Evolutionary conservation across 2,329 filamentous ascomycete species (phyloP), one percentile per base, ranked within the genome.

Genomic region (Fusarium xyrophilum): DNA sequence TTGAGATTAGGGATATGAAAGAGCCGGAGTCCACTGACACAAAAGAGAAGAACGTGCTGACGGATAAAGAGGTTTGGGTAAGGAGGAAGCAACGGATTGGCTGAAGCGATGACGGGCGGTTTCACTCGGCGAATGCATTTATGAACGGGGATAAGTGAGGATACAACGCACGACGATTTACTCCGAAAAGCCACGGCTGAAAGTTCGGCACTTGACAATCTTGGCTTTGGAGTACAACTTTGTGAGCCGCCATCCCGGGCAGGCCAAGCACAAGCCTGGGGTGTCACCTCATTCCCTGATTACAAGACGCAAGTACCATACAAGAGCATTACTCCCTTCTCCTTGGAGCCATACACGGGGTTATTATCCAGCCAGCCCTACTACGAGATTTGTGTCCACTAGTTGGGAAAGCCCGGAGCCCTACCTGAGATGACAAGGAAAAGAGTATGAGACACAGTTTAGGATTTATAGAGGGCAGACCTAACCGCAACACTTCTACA

Each of bases 1-100:
- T 89, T 0, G 82, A 91, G 63, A 54, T 88, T 13, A 81, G 87
- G 15, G 70, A 77, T 10, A 17, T 63, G 0, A 56, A 70, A 11
- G 62, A 52, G 0, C 17, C 14, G 0, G 19, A 12, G 8, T 0
- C 27, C 7, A 15, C 14, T 2, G 14, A 40, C 13, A 4, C 21
- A 6, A 25, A 21, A 2, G 40, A 47, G 11, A 50, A 54, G 4
- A 15, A 1, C 1, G 60, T 42, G 4, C 14, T 2, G 0, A 2
- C 6, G 0, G 76, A 79, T 0, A 74, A 76, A 35, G 80, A 82
- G 32, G 79, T 83, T 1, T 83, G 81, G 81, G 80, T 83, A 6
- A 76, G 81, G 48, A 77, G 79, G 59, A 83, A 80, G 68, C 81
- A 77, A 42, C 74, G 78, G 21, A 80, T 82, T 25, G 77, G 75